phyloP scores from a whole-genome alignment of 2,329 filamentous ascomycete species.

The Monosporascus sp. region DNA sequence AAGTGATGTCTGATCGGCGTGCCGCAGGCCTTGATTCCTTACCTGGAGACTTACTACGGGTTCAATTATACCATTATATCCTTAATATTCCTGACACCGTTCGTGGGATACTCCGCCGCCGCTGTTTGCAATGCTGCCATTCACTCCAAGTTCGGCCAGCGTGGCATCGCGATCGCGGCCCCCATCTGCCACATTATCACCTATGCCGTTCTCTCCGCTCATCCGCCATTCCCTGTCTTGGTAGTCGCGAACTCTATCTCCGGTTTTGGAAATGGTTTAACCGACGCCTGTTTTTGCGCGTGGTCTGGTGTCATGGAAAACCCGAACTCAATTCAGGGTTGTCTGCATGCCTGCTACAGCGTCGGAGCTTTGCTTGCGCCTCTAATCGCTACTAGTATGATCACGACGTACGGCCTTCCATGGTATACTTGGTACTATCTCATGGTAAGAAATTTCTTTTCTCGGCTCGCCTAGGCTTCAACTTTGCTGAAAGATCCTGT shows the following conservation, averaged over 20 bases:
- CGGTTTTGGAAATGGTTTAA: slow-evolving; percentile 66
- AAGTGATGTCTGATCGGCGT: neutral
- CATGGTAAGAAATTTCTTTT: slow-evolving; percentile 35
- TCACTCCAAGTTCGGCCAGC: slow-evolving; percentile 61
- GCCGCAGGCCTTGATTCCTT: neutral
- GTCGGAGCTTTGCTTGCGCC: slow-evolving; percentile 53
- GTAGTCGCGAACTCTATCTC: slow-evolving; percentile 45
- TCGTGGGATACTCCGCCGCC: slow-evolving; percentile 59
- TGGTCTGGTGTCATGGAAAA: slow-evolving; percentile 52
- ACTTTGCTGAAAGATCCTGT: neutral
- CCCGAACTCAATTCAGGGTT: slow-evolving; percentile 42
- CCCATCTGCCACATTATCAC: slow-evolving; percentile 58
- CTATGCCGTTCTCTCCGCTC: slow-evolving; percentile 59
- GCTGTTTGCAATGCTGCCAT: slow-evolving; percentile 60
- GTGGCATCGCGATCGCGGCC: slow-evolving; percentile 63
- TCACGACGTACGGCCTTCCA: slow-evolving; percentile 43
- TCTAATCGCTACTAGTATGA: slow-evolving; percentile 54
- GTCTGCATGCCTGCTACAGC: slow-evolving; percentile 36
- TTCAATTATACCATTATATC: slow-evolving; percentile 60
- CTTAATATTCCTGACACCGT: slow-evolving; percentile 61
- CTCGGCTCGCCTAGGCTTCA: too few relatives aligned
- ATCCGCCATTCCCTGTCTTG: slow-evolving; percentile 66
- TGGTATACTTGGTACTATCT: slow-evolving; percentile 63
- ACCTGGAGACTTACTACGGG: slow-evolving; percentile 58
- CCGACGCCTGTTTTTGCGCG: slow-evolving; percentile 34